Percentiles rank a stretch among this genome's conserved stretches.
phyloP scores from a whole-genome alignment of 805 yeast genomes.

The Yarrowia sp. region DNA sequence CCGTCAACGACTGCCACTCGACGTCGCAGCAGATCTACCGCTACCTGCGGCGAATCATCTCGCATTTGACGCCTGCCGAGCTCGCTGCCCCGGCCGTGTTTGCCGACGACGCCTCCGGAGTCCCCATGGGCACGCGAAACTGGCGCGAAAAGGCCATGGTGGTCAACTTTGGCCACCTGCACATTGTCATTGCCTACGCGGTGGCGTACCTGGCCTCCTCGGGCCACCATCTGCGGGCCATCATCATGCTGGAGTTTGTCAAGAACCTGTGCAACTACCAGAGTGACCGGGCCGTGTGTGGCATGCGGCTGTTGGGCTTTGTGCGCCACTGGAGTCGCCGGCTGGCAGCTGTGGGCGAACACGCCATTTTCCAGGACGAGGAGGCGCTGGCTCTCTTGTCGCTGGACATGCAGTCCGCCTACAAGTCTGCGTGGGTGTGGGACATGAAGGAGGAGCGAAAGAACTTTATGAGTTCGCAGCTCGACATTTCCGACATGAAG shows the following conservation, averaged over 20 bases:
- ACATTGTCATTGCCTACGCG: slow-evolving; percentile 39
- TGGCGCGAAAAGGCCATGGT: slow-evolving; percentile 39
- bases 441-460: slow-evolving; percentile 28
- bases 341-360: not conserved
- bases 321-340: slow-evolving; percentile 28
- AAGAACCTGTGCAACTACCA: slow-evolving; percentile 27
- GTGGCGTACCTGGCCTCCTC: slow-evolving; percentile 39
- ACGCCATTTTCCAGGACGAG: slow-evolving; percentile 39
- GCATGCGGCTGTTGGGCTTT: slow-evolving; percentile 40
- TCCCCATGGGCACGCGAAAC: slow-evolving; percentile 17
- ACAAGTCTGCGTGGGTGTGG: slow-evolving; percentile 42
- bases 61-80: slow-evolving; percentile 32
- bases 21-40: slow-evolving; percentile 26
- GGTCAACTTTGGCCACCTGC: slow-evolving; percentile 31
- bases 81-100: slow-evolving; percentile 26
- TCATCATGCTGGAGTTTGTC: slow-evolving; percentile 38
- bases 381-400: slow-evolving; percentile 42
- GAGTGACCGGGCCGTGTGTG: slow-evolving; percentile 28
- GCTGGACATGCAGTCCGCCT: slow-evolving; percentile 40
- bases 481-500: slow-evolving; percentile 23
- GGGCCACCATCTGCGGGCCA: slow-evolving; percentile 40
- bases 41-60: slow-evolving; percentile 14
- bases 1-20: slow-evolving; percentile 19
- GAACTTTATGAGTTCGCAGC: slow-evolving; percentile 16
- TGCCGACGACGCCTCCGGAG: slow-evolving; percentile 32